Evolutionary conservation across 176 grass and related monocot genomes (phyloP), one percentile per base, ranked within the genome.

Genomic region (Raddia distichophylla): DNA sequence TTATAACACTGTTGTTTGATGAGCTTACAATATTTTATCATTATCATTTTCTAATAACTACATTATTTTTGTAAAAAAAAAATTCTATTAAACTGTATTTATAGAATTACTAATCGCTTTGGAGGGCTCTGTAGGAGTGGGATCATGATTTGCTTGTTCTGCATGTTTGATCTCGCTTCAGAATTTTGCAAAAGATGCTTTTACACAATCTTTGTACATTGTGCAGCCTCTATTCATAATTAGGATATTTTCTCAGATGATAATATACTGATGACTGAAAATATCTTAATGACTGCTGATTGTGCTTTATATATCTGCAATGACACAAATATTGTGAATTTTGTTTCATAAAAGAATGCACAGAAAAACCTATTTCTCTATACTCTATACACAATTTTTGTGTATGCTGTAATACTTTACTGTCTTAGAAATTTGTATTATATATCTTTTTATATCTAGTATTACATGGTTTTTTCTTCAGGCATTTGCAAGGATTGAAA

Each of bases 401-500:
- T 45, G 45, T 18, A 67, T 10, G 8, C 0, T 71, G 37, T 60
- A 73, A 7, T 78, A 7, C 16, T 42, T 60, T 54, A 71, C 37
- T 14, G 17, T 76, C 49, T 63, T 20, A 17, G 48, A 3, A 52
- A 18, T 51, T 82, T 22, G 0, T 49, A 10, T 62, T 90, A 8
- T 14, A 56, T 54, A n/a, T 18, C 34, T 42, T 49, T 12, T 73
- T 11, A 40, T 65, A 77, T 65, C 35, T 59, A 12, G 45, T 81
- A 55, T 67, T 33, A 18, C 0, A 35, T 22, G 11, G 11, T 79
- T 60, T 87, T 32, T 80, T 80, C 19, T 85, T 78, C 81, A 96
- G 93, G 89, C 97, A 85, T 92, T 96, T 85, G 97, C 97, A 90
- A 89, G 85, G 65, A 99, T 99, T 77, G 91, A 99, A 80, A 99